Percentiles rank a stretch among this genome's conserved stretches.
Conservation (phyloP, 164 flowering plant genomes). For the Akebia trifoliata region DNA sequence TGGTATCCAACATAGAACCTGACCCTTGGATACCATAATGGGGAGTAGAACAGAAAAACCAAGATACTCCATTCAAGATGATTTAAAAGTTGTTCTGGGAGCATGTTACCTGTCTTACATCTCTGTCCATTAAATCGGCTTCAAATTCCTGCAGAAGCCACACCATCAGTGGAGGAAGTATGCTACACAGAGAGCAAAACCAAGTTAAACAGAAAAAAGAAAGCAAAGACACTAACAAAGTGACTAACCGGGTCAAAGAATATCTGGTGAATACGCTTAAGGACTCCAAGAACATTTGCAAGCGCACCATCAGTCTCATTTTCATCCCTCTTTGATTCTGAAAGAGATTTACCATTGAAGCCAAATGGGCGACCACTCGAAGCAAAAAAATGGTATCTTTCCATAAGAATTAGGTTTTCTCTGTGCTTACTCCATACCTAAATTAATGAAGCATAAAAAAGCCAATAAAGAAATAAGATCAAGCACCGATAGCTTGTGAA, state of each 20-base stretch:
- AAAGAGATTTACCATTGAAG: conserved; percentile 44
- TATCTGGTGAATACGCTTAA: conserved; percentile 45
- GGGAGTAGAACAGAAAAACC: neutral
- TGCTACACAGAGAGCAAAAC: neutral
- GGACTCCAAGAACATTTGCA: conserved; percentile 55
- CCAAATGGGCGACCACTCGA: conserved; percentile 69
- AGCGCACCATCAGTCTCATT: conserved; percentile 75
- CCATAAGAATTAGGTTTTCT: conserved; percentile 77
- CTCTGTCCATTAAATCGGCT: conserved; percentile 36
- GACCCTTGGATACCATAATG: neutral
- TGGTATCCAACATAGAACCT: neutral
- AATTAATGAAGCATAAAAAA: conserved; percentile 5
- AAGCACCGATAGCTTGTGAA: no score
- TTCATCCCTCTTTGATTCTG: conserved; percentile 66
- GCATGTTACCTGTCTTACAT: conserved; percentile 57
- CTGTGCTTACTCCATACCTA: conserved; percentile 79
- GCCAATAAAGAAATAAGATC: neutral
- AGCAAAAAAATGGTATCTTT: conserved; percentile 80
- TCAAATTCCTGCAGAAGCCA: conserved; percentile 36
- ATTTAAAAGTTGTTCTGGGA: neutral
- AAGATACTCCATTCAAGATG: neutral
- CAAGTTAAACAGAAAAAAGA: neutral
- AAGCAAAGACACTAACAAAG: neutral
- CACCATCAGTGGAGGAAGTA: conserved; percentile 3
- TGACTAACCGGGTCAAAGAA: conserved; percentile 55